Evolutionary conservation across 2,329 filamentous ascomycete genomes (phyloP).

Genomic region (Westerdykella ornata): DNA sequence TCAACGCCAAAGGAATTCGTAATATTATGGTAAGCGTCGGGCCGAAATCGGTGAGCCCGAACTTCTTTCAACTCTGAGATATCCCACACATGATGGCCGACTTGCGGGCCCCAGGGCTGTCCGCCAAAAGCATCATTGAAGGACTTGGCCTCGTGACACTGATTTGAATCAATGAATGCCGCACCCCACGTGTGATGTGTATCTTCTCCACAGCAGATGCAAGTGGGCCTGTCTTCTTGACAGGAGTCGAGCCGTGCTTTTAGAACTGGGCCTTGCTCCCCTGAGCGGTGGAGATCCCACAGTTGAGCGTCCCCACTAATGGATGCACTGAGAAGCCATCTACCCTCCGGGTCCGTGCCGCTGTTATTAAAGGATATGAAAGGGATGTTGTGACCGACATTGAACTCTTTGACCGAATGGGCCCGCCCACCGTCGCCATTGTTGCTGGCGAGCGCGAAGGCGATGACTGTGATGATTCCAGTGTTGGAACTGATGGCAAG

Average conservation of each 20-base stretch:
- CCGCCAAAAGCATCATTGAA: conserved; percentile 10
- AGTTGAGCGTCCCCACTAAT: conserved; percentile 47
- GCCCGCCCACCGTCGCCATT: background rate
- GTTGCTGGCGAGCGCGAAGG: conserved; percentile 47
- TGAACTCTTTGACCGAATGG: conserved; percentile 2
- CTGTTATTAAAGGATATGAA: conserved; percentile 54
- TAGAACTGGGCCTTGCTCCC: conserved; percentile 24
- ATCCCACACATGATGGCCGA: too few species aligned
- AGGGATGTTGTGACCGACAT: conserved; percentile 47
- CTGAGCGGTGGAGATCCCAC: conserved; percentile 40
- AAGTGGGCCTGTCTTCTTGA: conserved; percentile 8
- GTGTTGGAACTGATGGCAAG: conserved; percentile 82
- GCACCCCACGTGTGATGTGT: conserved; percentile 27
- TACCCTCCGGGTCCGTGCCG: conserved; percentile 48
- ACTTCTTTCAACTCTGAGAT: too few species aligned
- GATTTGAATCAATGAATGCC: conserved; percentile 22
- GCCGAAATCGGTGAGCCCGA: too few species aligned
- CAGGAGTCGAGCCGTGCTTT: conserved; percentile 7
- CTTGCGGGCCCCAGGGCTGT: background rate
- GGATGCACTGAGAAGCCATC: conserved; percentile 53
- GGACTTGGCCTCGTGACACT: conserved; percentile 11
- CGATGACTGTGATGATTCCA: conserved; percentile 52
- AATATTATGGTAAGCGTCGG: too few species aligned
- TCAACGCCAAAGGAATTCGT: too few species aligned
- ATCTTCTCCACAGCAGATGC: conserved; percentile 9